Evolutionary conservation across 225 moss, liverwort and hornwort genomes (phyloP).

Genomic region (Pleurozium schreberi): DNA sequence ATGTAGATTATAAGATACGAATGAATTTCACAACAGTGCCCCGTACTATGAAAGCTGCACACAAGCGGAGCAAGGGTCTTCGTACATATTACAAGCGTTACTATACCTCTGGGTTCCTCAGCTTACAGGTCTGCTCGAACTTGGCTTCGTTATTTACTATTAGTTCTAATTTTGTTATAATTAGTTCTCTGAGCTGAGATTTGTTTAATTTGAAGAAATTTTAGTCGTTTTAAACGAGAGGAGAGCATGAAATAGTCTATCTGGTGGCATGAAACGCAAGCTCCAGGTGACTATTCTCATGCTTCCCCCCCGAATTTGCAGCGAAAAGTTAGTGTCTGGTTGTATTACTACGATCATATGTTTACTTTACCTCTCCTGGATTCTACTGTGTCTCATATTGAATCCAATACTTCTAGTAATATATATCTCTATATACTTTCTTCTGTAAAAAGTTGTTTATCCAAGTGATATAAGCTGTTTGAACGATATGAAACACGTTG

Average conservation of each 20-base stretch:
- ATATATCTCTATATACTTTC: background rate
- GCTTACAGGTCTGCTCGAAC: constrained; percentile 54
- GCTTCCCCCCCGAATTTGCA: background rate
- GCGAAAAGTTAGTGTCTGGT: background rate
- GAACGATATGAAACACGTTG: background rate
- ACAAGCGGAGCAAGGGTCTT: constrained; percentile 66
- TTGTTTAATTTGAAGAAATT: background rate
- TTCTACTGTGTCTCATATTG: background rate
- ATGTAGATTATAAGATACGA: constrained; percentile 84
- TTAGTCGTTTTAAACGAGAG: background rate
- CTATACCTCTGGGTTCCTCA: constrained; percentile 92
- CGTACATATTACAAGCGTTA: constrained; percentile 68
- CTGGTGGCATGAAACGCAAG: constrained; percentile 97
- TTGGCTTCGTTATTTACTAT: background rate
- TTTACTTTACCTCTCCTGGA: background rate
- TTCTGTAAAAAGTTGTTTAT: background rate
- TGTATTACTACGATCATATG: background rate
- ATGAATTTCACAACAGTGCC: constrained; percentile 97
- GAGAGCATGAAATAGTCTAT: constrained; percentile 20
- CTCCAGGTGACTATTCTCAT: constrained; percentile 43
- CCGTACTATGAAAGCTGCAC: constrained; percentile 30
- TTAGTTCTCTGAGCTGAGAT: background rate
- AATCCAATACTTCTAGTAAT: background rate
- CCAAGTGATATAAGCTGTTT: background rate
- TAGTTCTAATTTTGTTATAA: background rate